Conservation (phyloP, 257 asterid genomes). For the Capsicum rhomboideum region DNA sequence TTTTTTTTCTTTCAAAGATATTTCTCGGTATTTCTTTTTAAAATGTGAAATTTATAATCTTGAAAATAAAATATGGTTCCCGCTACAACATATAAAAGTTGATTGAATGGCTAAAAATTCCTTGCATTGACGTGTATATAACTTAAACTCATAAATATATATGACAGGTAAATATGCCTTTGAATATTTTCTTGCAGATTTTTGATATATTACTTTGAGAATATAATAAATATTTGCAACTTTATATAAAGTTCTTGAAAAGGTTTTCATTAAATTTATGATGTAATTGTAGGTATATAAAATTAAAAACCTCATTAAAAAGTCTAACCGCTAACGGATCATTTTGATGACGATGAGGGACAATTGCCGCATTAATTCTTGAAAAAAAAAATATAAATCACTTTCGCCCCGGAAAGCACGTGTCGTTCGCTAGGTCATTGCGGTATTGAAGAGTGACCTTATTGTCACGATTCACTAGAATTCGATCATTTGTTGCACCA, state of each 20-base stretch:
- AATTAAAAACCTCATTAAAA: neutral
- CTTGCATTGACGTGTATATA: too few relatives aligned
- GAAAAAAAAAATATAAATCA: neutral
- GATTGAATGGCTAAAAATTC: neutral
- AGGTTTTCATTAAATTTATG: neutral
- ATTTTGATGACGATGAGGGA: neutral
- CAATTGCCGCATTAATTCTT: neutral
- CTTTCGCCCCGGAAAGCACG: too few relatives aligned
- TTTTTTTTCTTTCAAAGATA: too few relatives aligned
- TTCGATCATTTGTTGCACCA: too few relatives aligned
- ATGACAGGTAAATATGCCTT: neutral
- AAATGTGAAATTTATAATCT: too few relatives aligned
- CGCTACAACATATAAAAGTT: too few relatives aligned
- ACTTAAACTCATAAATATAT: too few relatives aligned
- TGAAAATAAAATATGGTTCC: too few relatives aligned
- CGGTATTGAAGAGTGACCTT: too few relatives aligned
- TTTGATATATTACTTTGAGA: neutral
- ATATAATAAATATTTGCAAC: neutral
- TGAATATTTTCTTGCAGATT: neutral
- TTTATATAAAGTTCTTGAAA: neutral
- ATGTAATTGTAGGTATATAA: neutral
- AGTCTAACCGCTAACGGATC: neutral
- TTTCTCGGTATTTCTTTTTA: too few relatives aligned
- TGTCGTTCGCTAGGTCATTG: too few relatives aligned
- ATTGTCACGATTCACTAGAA: too few relatives aligned